Evolutionary conservation across 352 stramenopile species (phyloP).

Genomic region (Globisporangium rhizosaccharum): DNA sequence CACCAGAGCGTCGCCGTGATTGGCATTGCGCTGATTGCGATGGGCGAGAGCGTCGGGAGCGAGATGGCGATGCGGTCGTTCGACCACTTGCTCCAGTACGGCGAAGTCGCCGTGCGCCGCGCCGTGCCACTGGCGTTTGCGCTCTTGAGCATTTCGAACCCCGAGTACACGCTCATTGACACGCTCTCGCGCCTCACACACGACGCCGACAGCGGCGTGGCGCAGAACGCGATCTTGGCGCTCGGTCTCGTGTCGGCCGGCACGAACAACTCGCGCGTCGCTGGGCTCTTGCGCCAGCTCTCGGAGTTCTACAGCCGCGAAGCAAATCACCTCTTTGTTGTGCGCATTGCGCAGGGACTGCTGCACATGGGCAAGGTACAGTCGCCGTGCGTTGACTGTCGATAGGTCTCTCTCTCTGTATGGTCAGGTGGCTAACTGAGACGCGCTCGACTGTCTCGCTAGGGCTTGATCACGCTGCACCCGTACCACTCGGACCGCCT

Average conservation of each 20-base stretch:
- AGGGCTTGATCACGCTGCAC: constrained; percentile 96
- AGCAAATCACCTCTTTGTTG: constrained; percentile 96
- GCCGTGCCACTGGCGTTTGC: constrained; percentile 96
- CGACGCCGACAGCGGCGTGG: constrained; percentile 95
- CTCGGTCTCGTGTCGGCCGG: constrained; percentile 96
- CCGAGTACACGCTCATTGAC: constrained; percentile 95
- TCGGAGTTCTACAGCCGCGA: constrained; percentile 99
- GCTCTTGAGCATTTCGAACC: constrained; percentile 96
- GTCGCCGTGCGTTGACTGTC: neutral
- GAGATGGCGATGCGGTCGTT: constrained; percentile 99
- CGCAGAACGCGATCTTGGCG: constrained; percentile 96
- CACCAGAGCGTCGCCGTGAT: constrained; percentile 95
- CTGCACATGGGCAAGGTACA: constrained; percentile 97
- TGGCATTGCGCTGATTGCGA: constrained; percentile 97
- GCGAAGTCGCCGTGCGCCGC: constrained; percentile 95
- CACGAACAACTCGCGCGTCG: constrained; percentile 99
- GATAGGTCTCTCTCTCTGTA: neutral
- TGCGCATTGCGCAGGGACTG: constrained; percentile 98
- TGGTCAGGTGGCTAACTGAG: neutral
- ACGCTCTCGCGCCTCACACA: constrained; percentile 98
- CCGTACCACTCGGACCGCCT: constrained; percentile 97
- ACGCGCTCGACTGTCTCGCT: neutral
- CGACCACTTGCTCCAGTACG: constrained; percentile 99
- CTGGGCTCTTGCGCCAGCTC: constrained; percentile 94
- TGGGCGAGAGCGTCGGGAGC: constrained; percentile 95